Base-by-base conservation (phyloP, 2,329 filamentous ascomycete genomes). In the Phaeoacremonium minimum region DNA sequence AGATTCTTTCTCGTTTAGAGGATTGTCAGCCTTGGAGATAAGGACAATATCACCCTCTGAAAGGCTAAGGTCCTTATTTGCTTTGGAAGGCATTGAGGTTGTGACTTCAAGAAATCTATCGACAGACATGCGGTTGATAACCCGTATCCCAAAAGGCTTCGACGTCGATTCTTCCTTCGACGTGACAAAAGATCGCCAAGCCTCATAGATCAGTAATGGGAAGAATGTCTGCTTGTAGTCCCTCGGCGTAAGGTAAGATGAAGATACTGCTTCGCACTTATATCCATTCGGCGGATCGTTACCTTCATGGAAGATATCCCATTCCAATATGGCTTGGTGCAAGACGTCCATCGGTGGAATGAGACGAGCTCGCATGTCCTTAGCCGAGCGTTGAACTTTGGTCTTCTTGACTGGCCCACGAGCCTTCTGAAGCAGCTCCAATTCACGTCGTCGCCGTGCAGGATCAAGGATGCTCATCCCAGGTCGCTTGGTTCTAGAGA, bases 91-190 rank as follows among this genome's bases (percentile, higher is more conserved):
- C 70, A 97, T 85, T 3, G 80, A 80, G 33, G 87, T 94, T 47
- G 86, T 91, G 42, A 97, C 80, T 64, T 98, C 93, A 43, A 96
- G 75, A 52, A 95, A 97, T 34, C 84, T 85, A 61, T 98, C 93
- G 9, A 98, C 89, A 32, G 83, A 93, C 53, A 93, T 82, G 43
- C 93, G 85, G 51, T 85, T 94, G 33, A 86, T 77, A 36, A 98
- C 77, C 53, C 90, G 94, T 59, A 97, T 80, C 42, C 89, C 87
- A 52, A 95, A 94, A 0, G 87, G 70, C 53, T 84, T 88, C 45
- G 81, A 80, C 15, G 77, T 85, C 32, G 83, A 79, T 59, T 98
- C 93, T 52, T 96, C 88, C 56, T 90, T 90, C 15, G 87, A 78
- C 33, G 88, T 90, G 34, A 94, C 83, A 56, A 98, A 93, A 5